These are phyloP conservation scores for Telfairia occidentalis DNA, from an alignment of 331 rosid genomes.

Conservation along the genomic window DNA sequence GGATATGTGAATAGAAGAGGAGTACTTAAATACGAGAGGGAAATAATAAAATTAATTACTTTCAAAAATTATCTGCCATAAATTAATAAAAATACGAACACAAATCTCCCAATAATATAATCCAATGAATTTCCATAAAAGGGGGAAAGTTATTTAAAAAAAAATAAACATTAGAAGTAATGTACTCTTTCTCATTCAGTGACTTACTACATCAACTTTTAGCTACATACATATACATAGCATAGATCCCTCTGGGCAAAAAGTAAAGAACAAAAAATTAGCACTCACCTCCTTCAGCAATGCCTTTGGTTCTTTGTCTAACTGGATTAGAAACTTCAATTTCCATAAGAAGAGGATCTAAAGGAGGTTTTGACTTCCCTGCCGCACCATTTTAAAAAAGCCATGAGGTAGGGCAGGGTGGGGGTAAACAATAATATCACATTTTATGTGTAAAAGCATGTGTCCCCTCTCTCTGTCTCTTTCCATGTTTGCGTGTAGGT, in stretches of 20 bases:
- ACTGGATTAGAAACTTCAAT: conserved; percentile 25
- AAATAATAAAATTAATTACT: neutral
- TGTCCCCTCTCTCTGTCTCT: neutral
- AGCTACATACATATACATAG: neutral
- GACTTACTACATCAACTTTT: neutral
- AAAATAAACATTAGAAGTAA: neutral
- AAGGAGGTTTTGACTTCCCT: conserved; percentile 32
- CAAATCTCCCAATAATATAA: neutral
- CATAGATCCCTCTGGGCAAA: neutral
- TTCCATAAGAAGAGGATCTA: conserved; percentile 13
- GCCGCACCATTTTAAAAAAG: conserved; percentile 1
- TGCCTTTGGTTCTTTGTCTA: conserved; percentile 21
- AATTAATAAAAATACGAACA: neutral
- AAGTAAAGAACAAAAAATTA: conserved; percentile 6
- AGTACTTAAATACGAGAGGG: neutral
- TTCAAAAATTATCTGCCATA: neutral
- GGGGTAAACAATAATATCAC: neutral
- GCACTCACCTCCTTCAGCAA: neutral
- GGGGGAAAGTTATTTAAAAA: neutral
- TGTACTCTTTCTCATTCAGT: neutral
- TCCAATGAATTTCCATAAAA: neutral
- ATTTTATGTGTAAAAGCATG: neutral
- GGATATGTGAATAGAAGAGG: neutral
- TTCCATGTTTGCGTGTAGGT: neutral
- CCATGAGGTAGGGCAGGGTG: neutral